Evolutionary conservation across 306 rosid species (phyloP).

Genomic region (Malus asiatica): DNA sequence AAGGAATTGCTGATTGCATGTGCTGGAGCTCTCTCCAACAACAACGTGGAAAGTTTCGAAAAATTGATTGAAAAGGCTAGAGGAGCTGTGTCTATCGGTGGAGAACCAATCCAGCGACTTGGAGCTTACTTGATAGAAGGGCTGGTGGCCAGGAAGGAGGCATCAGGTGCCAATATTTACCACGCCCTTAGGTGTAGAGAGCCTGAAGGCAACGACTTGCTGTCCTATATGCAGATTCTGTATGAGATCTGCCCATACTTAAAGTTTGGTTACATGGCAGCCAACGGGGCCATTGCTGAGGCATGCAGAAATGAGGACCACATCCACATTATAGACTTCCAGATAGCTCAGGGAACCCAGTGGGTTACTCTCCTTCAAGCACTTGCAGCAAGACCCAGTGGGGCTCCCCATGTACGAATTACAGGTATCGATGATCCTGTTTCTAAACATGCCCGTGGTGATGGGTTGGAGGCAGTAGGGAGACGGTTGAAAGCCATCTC

Average conservation of each 20-base stretch:
- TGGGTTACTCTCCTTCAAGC: slow-evolving; percentile 98
- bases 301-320: slow-evolving; percentile 77
- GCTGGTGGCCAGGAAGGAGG: slow-evolving; percentile 77
- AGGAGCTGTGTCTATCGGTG: slow-evolving; percentile 63
- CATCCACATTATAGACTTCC: slow-evolving; percentile 89
- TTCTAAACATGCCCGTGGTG: slow-evolving; percentile 70
- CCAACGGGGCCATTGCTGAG: slow-evolving; percentile 93
- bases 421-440: slow-evolving; percentile 87
- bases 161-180: slow-evolving; percentile 73
- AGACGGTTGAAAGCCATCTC: slow-evolving; percentile 54
- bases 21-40: slow-evolving; percentile 64
- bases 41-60: slow-evolving; percentile 41
- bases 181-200: slow-evolving; percentile 75
- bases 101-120: slow-evolving; percentile 83
- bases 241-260: slow-evolving; percentile 89
- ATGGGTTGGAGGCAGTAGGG: slow-evolving; percentile 61
- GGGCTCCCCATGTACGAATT: slow-evolving; percentile 80
- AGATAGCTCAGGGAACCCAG: slow-evolving; percentile 82
- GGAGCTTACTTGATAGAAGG: slow-evolving; percentile 99
- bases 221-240: slow-evolving; percentile 80
- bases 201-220: slow-evolving; percentile 76
- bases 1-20: slow-evolving; percentile 72
- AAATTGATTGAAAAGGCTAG: slow-evolving; percentile 49
- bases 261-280: slow-evolving; percentile 98
- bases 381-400: slow-evolving; percentile 83